Conservation (phyloP, 257 asterid species). For the Coffea canephora region DNA sequence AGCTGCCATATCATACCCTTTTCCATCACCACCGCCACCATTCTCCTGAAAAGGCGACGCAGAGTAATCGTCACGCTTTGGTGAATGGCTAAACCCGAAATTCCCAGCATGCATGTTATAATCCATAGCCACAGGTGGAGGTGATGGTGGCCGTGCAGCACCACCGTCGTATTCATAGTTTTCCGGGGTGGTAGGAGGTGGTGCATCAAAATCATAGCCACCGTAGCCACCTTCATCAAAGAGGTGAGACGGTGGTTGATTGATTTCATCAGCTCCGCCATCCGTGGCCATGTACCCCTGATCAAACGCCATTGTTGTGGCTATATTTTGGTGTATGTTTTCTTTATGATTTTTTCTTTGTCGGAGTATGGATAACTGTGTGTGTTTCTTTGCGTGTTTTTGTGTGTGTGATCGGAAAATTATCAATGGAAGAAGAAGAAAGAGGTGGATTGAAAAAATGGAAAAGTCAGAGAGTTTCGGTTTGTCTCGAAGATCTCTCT, state of each 20-base stretch:
- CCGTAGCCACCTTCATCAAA: slow-evolving; percentile 29
- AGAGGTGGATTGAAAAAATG: neutral
- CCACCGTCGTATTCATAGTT: slow-evolving; percentile 30
- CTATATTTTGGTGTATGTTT: neutral
- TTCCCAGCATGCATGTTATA: slow-evolving; percentile 32
- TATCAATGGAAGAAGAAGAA: neutral
- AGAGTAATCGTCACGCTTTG: slow-evolving; percentile 4
- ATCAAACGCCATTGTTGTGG: slow-evolving; percentile 47
- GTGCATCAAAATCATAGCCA: slow-evolving; percentile 32
- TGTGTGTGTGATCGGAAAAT: slow-evolving; percentile 9
- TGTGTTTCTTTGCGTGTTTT: neutral
- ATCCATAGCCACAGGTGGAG: slow-evolving; percentile 12
- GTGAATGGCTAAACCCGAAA: slow-evolving; percentile 28
- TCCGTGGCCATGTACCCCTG: slow-evolving; percentile 32
- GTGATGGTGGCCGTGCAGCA: slow-evolving; percentile 30
- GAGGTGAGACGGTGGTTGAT: slow-evolving; percentile 24
- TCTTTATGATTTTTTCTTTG: neutral
- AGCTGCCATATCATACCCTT: slow-evolving; percentile 45
- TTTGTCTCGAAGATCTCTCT: neutral
- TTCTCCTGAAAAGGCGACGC: slow-evolving; percentile 33
- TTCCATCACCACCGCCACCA: slow-evolving; percentile 34
- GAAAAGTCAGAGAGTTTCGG: slow-evolving; percentile 12
- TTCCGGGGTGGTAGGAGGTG: slow-evolving; percentile 19
- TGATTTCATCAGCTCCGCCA: slow-evolving; percentile 36
- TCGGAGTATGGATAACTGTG: neutral